A percentile compares a stretch with the other conserved stretches of the same genome.
Evolutionary conservation across 768 basidiomycete species (phyloP).

Genomic region (Galerina marginata): DNA sequence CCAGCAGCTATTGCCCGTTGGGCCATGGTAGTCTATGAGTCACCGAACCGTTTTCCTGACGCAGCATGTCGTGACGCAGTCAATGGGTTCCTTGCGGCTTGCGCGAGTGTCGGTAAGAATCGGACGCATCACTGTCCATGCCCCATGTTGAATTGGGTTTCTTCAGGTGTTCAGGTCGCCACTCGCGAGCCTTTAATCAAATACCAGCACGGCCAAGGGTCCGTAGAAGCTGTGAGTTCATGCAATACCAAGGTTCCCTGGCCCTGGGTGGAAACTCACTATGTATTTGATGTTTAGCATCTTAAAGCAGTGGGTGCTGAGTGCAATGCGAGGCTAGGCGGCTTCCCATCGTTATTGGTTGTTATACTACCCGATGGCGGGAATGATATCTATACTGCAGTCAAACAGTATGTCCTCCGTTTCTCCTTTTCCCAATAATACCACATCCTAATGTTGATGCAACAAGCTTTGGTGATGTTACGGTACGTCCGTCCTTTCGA

Average conservation of each 20-base stretch:
- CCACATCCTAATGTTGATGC: too few relatives aligned
- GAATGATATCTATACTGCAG: conserved; percentile 74
- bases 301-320: conserved; percentile 55
- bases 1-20: conserved; percentile 58
- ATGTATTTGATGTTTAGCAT: conserved; percentile 59
- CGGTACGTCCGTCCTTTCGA: conserved; percentile 17
- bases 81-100: conserved; percentile 51
- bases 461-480: conserved; percentile 72
- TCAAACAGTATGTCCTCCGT: conserved; percentile 69
- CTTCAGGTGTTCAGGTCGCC: conserved; percentile 61
- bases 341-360: conserved; percentile 63
- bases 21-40: conserved; percentile 62
- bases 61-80: conserved; percentile 54
- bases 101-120: conserved; percentile 63
- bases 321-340: conserved; percentile 43
- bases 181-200: conserved; percentile 50
- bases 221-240: conserved; percentile 47
- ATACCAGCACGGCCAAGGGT: conserved; percentile 64
- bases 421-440: too few relatives aligned
- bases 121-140: conserved; percentile 24
- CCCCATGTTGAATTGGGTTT: conserved; percentile 19
- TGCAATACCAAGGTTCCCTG: conserved; percentile 53
- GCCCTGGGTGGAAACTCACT: conserved; percentile 60
- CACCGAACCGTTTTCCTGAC: conserved; percentile 53
- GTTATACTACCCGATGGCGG: conserved; percentile 75